These are phyloP conservation scores for Kazachstania sp. DNA, from an alignment of 1,139 yeast species.

Conservation along the genomic window DNA sequence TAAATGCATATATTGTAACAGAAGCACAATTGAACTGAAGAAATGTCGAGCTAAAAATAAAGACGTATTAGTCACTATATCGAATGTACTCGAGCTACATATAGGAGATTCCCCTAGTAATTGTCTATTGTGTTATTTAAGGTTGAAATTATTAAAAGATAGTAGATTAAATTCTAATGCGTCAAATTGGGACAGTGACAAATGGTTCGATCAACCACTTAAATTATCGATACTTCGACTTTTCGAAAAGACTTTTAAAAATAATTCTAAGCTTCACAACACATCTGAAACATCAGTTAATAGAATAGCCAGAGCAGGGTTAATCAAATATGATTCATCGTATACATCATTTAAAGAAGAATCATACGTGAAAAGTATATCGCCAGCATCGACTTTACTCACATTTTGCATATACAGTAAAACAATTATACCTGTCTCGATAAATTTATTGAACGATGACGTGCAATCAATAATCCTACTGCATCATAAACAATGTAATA, in stretches of 20 bases:
- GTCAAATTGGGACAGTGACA: constrained; percentile 16
- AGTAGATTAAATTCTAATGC: constrained; percentile 8
- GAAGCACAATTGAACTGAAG: constrained; percentile 25
- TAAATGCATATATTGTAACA: constrained; percentile 55
- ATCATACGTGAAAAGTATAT: too few species aligned
- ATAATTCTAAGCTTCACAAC: neutral
- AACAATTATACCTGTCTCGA: neutral
- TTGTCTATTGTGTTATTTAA: constrained; percentile 10
- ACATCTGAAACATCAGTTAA: neutral
- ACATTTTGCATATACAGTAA: constrained; percentile 26
- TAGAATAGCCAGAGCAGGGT: constrained; percentile 19
- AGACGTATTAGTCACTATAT: constrained; percentile 17
- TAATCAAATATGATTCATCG: constrained; percentile 22
- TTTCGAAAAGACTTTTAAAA: constrained; percentile 12
- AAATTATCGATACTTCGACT: neutral
- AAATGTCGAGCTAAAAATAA: constrained; percentile 21
- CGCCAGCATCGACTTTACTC: constrained; percentile 5
- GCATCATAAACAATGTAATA: constrained; percentile 15
- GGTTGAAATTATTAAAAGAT: constrained; percentile 8
- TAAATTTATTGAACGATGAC: neutral
- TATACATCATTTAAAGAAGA: constrained; percentile 14
- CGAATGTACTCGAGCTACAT: constrained; percentile 21
- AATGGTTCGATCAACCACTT: constrained; percentile 15
- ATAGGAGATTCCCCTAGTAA: constrained; percentile 8
- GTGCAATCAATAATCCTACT: constrained; percentile 8